These are phyloP conservation scores for Zymoseptoria pseudotritici DNA, from an alignment of 2,329 filamentous ascomycete species.

Conservation along the genomic window DNA sequence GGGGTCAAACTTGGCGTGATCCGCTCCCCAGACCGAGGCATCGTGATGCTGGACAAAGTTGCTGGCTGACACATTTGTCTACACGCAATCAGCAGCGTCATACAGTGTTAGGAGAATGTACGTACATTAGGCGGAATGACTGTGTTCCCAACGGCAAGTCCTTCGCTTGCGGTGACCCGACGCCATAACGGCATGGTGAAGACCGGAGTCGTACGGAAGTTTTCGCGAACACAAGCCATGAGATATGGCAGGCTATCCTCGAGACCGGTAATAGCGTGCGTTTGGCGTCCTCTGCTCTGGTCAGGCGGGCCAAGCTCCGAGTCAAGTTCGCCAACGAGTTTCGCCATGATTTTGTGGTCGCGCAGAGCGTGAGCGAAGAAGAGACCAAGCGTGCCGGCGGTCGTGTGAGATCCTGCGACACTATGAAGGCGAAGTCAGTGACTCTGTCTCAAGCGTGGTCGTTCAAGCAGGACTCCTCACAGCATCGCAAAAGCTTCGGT, in stretches of 20 bases:
- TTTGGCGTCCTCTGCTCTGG: neutral
- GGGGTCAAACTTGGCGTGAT: slow-evolving; percentile 3
- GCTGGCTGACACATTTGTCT: neutral
- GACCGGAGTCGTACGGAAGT: slow-evolving; percentile 1
- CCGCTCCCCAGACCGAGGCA: slow-evolving; percentile 1
- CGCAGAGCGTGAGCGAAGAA: slow-evolving; percentile 2
- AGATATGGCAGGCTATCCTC: slow-evolving; percentile 2
- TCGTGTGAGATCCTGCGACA: slow-evolving; percentile 4
- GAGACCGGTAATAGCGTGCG: neutral
- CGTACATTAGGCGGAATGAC: neutral
- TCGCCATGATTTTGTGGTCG: neutral
- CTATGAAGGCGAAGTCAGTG: neutral
- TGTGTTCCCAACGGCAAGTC: neutral
- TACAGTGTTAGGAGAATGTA: too few species aligned
- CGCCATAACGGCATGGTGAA: slow-evolving; percentile 1
- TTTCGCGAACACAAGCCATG: slow-evolving; percentile 2
- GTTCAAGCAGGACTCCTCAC: neutral
- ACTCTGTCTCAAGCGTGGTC: too few species aligned
- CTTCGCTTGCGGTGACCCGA: neutral
- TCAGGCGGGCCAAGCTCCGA: neutral
- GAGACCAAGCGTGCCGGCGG: neutral
- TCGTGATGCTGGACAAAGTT: slow-evolving; percentile 1
- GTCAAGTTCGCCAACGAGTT: slow-evolving; percentile 1
- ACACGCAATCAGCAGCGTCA: neutral
- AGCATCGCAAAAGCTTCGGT: neutral